Conservation (phyloP, 176 grass and related monocot species). For the Aegilops speltoides region DNA sequence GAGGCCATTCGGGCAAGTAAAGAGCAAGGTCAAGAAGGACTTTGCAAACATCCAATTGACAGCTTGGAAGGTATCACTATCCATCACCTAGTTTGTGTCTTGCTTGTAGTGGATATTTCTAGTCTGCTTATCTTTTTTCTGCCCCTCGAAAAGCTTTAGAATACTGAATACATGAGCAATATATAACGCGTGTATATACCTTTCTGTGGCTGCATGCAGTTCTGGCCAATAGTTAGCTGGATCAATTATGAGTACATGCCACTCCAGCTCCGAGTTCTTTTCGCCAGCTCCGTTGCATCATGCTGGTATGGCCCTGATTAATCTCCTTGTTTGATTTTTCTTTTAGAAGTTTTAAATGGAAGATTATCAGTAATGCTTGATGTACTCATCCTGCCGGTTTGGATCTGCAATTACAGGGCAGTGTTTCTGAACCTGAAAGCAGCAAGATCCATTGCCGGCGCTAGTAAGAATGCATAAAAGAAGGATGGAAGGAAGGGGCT, state of each 20-base stretch:
- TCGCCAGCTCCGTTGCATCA: constrained; percentile 70
- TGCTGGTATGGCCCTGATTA: constrained; percentile 55
- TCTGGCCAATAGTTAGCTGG: constrained; percentile 86
- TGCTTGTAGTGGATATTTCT: neutral
- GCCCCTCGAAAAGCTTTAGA: neutral
- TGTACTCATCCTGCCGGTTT: constrained; percentile 28
- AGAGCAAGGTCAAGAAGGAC: constrained; percentile 68
- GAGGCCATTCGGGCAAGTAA: constrained; percentile 75
- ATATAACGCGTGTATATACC: neutral
- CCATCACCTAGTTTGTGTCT: neutral
- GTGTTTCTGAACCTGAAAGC: constrained; percentile 89
- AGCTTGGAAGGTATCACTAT: constrained; percentile 71
- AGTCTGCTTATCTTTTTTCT: neutral
- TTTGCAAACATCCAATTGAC: constrained; percentile 74
- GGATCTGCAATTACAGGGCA: constrained; percentile 43
- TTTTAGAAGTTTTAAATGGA: neutral
- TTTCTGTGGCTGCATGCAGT: constrained; percentile 43
- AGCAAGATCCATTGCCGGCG: constrained; percentile 56
- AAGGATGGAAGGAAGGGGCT: neutral
- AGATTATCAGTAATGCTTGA: neutral
- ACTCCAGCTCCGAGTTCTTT: constrained; percentile 84
- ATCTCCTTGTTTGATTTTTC: neutral
- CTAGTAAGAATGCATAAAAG: constrained; percentile 54
- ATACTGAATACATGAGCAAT: neutral
- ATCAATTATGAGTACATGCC: constrained; percentile 93